These are phyloP conservation scores for Tetrapyrgos nigripes DNA, from an alignment of 1,284 basidiomycete species.

Conservation along the genomic window DNA sequence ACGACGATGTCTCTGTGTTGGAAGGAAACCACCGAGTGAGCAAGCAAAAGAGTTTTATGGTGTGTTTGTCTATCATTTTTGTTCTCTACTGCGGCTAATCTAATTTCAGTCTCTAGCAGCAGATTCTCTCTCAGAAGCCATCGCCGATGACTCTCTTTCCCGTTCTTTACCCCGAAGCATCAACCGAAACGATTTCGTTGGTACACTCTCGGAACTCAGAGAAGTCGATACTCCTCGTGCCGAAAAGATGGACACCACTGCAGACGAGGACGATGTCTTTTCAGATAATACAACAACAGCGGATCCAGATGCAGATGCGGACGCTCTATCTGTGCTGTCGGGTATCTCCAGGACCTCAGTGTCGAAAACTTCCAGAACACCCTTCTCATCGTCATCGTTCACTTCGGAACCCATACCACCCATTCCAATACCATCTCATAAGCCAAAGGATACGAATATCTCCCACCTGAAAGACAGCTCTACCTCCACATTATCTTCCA, in stretches of 20 bases:
- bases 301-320: constrained; percentile 1
- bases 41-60: constrained; percentile 62
- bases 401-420: background rate
- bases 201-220: background rate
- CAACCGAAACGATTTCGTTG: constrained; percentile 31
- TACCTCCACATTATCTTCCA: background rate
- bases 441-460: no score
- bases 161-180: constrained; percentile 39
- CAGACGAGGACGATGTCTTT: background rate
- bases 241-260: background rate
- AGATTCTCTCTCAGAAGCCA: constrained; percentile 74
- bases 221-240: constrained; percentile 26
- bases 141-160: constrained; percentile 60
- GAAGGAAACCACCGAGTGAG: constrained; percentile 46
- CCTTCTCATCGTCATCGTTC: background rate
- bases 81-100: constrained; percentile 10
- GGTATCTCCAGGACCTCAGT: background rate
- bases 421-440: background rate
- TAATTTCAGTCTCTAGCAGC: constrained; percentile 63
- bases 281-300: background rate
- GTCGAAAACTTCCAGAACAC: constrained; percentile 1
- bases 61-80: constrained; percentile 37
- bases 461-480: background rate
- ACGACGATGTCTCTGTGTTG: background rate
- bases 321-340: constrained; percentile 10